Evolutionary conservation across 148 eudicot species (phyloP), one percentile per base, ranked within the genome.

Genomic region (Polygonum aviculare): DNA sequence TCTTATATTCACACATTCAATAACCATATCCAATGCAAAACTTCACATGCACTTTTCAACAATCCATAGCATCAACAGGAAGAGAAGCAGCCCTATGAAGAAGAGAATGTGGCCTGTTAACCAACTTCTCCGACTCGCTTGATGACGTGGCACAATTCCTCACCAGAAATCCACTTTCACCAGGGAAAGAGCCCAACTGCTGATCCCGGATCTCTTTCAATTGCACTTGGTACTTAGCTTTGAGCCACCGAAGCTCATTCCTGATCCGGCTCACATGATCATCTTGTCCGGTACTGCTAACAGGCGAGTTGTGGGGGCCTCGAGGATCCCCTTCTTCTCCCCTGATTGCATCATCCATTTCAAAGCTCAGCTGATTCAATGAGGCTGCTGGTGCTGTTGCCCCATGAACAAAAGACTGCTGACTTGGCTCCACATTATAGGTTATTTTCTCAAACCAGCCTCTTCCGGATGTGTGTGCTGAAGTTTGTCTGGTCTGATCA

Each of bases 401-500:
- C 38, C 78, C 79, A 70, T 80, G 88, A 12, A 74, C 77, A 36
- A 60, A 47, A 75, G 82, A 80, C 67, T 83, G 79, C 52, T 81
- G 85, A 21, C 79, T 71, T 69, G 78, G 80, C 60, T 89, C 88
- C 21, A 86, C 78, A 76, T 76, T 85, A 78, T 85, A 89, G 2
- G 89, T 91, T 71, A 93, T 79, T 84, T 93, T 96, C 82, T 93
- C 98, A 75, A 93, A 93, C 2, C 98, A 87, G 73, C 98, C 96
- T 74, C 84, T 85, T 33, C 85, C 79, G 45, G 91, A 87, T 69
- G 87, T 87, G 10, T 88, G 88, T 36, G 83, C 84, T 12, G 87
- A 77, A 67, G 89, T 85, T 49, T 81, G 80, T 44, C 78, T 78
- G 51, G 81, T 79, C 18, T 7, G 77, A 12, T 75, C 73, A 49